Percentiles rank a stretch among this genome's conserved stretches.
Conservation (phyloP, 768 basidiomycete genomes). For the Coprinellus aureogranulatus region DNA sequence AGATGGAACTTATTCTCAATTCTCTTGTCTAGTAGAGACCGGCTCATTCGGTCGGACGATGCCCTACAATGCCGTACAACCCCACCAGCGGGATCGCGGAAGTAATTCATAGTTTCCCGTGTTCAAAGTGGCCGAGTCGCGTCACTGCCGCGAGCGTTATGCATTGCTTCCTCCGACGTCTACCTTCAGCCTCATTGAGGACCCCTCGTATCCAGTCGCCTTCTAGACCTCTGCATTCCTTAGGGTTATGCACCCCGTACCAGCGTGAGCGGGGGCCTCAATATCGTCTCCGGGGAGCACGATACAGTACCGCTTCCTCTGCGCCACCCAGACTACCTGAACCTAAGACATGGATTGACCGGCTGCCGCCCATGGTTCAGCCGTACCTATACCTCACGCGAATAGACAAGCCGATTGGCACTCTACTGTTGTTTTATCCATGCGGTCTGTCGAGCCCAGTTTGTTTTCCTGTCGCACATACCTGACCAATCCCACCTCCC, state of each 20-base stretch:
- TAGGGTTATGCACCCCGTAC: neutral
- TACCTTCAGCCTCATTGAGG: neutral
- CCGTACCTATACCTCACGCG: slow-evolving; percentile 88
- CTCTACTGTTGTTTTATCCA: slow-evolving; percentile 86
- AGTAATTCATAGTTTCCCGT: too few relatives aligned
- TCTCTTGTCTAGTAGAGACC: neutral
- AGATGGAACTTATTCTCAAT: neutral
- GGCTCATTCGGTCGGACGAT: too few relatives aligned
- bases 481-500: slow-evolving; percentile 1
- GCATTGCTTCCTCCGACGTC: slow-evolving; percentile 1
- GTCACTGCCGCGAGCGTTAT: neutral
- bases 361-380: slow-evolving; percentile 51
- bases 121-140: neutral
- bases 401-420: slow-evolving; percentile 95
- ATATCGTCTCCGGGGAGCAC: neutral
- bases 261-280: neutral
- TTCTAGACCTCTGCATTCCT: slow-evolving; percentile 4
- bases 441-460: slow-evolving; percentile 62
- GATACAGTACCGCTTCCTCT: neutral
- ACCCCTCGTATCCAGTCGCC: neutral
- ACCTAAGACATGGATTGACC: slow-evolving; percentile 62
- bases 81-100: too few relatives aligned
- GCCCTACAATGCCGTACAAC: too few relatives aligned
- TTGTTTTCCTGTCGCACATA: neutral
- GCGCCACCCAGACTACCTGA: neutral